Percentiles rank a stretch among this genome's conserved stretches.
phyloP scores from a whole-genome alignment of 257 asterid genomes.

The Lycium ferocissimum region DNA sequence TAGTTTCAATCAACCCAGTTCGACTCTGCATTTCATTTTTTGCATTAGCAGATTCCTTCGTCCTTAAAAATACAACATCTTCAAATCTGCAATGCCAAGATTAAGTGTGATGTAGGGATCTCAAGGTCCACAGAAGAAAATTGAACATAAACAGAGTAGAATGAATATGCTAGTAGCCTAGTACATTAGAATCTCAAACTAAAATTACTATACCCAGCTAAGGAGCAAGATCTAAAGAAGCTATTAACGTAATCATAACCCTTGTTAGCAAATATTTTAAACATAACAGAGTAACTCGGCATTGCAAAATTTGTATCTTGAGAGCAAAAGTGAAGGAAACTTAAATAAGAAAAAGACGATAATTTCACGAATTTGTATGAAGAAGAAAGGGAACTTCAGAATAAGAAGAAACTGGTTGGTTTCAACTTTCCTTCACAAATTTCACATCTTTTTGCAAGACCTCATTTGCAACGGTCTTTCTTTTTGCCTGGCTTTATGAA shows the following conservation, averaged over 20 bases:
- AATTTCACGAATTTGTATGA: neutral
- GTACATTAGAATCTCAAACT: neutral
- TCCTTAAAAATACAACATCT: slow-evolving; percentile 42
- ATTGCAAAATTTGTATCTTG: neutral
- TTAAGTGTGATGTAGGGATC: neutral
- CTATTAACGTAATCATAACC: neutral
- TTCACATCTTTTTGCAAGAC: neutral
- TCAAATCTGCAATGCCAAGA: slow-evolving; percentile 43
- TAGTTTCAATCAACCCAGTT: slow-evolving; percentile 49
- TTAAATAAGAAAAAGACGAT: neutral
- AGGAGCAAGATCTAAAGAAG: neutral
- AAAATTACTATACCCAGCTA: neutral
- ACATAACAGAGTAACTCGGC: neutral
- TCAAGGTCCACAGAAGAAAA: slow-evolving; percentile 10
- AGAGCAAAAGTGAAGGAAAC: neutral
- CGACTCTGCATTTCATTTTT: slow-evolving; percentile 46
- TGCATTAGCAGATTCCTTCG: slow-evolving; percentile 37
- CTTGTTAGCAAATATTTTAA: neutral
- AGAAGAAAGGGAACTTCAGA: neutral
- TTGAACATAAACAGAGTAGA: neutral
- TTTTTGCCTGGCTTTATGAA: neutral
- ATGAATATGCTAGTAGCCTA: neutral
- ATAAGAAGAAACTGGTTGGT: neutral
- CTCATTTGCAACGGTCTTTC: neutral
- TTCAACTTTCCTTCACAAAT: neutral